Evolutionary conservation across 352 stramenopile genomes (phyloP).

Genomic region (Heterotrichella gracilis): DNA sequence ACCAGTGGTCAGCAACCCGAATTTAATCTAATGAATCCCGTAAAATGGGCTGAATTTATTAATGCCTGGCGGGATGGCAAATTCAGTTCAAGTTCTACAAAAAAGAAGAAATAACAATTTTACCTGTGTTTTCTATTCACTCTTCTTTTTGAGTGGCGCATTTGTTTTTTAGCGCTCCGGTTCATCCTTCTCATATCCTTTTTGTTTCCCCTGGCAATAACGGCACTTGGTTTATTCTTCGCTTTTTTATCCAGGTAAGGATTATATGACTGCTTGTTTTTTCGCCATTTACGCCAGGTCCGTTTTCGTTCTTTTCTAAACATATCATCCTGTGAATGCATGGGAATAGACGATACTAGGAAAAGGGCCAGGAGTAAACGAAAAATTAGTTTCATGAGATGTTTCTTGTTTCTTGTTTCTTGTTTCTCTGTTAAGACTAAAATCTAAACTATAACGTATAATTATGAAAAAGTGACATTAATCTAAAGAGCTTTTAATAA

Average conservation of each 20-base stretch:
- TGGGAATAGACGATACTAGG: too few relatives aligned
- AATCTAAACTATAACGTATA: too few relatives aligned
- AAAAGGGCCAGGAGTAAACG: not conserved
- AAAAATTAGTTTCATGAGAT: not conserved
- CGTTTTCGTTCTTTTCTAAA: not conserved
- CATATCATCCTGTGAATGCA: too few relatives aligned
- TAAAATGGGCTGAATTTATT: not conserved
- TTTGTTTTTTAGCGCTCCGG: not conserved
- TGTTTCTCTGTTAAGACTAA: too few relatives aligned
- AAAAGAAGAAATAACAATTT: constrained; percentile 7
- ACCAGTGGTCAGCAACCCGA: not conserved
- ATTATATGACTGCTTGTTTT: not conserved
- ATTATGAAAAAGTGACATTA: too few relatives aligned
- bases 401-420: too few relatives aligned
- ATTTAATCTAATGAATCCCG: not conserved
- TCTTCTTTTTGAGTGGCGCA: too few relatives aligned
- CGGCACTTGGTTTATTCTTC: not conserved
- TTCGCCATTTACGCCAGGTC: not conserved
- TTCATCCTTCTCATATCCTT: not conserved
- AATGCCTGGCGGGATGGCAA: not conserved
- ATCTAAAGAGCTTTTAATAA: not conserved
- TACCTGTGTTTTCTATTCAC: not conserved
- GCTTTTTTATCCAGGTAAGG: not conserved
- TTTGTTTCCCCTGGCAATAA: not conserved
- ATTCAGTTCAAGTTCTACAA: not conserved